These are phyloP conservation scores for Exophiala sp. DNA, from an alignment of 2,329 filamentous ascomycete genomes.

Conservation along the genomic window DNA sequence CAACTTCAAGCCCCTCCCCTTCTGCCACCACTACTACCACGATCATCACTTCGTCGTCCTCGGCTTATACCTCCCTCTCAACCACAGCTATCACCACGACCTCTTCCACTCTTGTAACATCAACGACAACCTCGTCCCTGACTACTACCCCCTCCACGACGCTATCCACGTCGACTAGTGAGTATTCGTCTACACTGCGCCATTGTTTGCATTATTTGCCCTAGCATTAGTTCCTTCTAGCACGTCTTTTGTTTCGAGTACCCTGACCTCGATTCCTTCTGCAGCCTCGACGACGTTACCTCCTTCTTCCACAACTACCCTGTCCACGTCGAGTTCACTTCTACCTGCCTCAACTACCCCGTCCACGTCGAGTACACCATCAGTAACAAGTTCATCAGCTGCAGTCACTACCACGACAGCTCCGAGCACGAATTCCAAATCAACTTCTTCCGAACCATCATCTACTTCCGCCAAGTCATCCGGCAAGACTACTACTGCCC, in stretches of 20 bases:
- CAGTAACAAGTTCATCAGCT: slow-evolving; percentile 37
- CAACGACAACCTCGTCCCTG: slow-evolving; percentile 11
- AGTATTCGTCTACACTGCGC: slow-evolving; percentile 10
- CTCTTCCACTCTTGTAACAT: slow-evolving; percentile 5
- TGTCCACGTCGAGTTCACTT: slow-evolving; percentile 4
- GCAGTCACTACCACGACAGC: slow-evolving; percentile 7
- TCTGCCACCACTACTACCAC: slow-evolving; percentile 1
- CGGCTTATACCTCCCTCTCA: slow-evolving; percentile 14
- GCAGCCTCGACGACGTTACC: slow-evolving; percentile 7
- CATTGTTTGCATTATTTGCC: slow-evolving; percentile 1
- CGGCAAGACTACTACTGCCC: slow-evolving; percentile 15
- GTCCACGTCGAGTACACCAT: slow-evolving; percentile 61
- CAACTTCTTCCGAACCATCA: slow-evolving; percentile 10
- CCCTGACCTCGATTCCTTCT: slow-evolving; percentile 5
- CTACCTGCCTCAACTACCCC: no score
- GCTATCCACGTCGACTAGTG: slow-evolving; percentile 17
- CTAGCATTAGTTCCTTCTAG: not conserved
- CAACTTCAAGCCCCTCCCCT: slow-evolving; percentile 5
- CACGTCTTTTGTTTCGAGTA: slow-evolving; percentile 3
- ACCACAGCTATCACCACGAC: slow-evolving; percentile 17
- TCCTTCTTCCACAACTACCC: not conserved
- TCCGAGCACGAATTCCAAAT: not conserved
- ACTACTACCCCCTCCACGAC: slow-evolving; percentile 9
- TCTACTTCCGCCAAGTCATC: slow-evolving; percentile 8
- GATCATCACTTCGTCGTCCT: slow-evolving; percentile 7